Evolutionary conservation across 2,329 filamentous ascomycete species (phyloP).

Genomic region (Rutstroemia sp.): DNA sequence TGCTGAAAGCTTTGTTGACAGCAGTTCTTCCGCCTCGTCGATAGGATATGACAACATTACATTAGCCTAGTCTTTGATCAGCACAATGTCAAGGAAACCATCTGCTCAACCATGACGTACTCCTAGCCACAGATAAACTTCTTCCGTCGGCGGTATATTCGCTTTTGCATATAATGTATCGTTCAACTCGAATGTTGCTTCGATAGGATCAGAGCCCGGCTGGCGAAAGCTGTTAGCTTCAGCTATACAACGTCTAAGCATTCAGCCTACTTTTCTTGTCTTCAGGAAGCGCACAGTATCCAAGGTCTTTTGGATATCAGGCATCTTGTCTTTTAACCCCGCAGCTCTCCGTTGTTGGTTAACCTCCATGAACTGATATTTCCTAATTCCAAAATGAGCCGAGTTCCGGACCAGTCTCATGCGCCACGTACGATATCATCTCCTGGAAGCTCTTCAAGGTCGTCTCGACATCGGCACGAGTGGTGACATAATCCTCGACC

Average conservation of each 20-base stretch:
- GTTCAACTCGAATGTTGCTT: constrained; percentile 93
- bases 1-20: constrained; percentile 68
- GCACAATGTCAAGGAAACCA: constrained; percentile 10
- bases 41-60: constrained; percentile 96
- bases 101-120: constrained; percentile 39
- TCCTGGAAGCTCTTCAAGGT: constrained; percentile 82
- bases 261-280: constrained; percentile 54
- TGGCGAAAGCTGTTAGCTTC: constrained; percentile 16
- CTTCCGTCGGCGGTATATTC: constrained; percentile 70
- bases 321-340: constrained; percentile 88
- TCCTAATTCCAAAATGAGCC: constrained; percentile 47
- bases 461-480: constrained; percentile 69
- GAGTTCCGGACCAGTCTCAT: neutral
- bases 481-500: constrained; percentile 79
- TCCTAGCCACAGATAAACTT: constrained; percentile 97
- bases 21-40: constrained; percentile 72
- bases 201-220: constrained; percentile 56
- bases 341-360: constrained; percentile 79
- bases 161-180: constrained; percentile 93
- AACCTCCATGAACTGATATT: constrained; percentile 99
- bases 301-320: constrained; percentile 92
- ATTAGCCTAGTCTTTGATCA: constrained; percentile 57
- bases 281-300: constrained; percentile 85
- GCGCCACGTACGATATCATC: constrained; percentile 70
- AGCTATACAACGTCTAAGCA: neutral